Base-by-base conservation (phyloP, 108 stramenopile genomes). In the Fragilariopsis cylindrus region DNA sequence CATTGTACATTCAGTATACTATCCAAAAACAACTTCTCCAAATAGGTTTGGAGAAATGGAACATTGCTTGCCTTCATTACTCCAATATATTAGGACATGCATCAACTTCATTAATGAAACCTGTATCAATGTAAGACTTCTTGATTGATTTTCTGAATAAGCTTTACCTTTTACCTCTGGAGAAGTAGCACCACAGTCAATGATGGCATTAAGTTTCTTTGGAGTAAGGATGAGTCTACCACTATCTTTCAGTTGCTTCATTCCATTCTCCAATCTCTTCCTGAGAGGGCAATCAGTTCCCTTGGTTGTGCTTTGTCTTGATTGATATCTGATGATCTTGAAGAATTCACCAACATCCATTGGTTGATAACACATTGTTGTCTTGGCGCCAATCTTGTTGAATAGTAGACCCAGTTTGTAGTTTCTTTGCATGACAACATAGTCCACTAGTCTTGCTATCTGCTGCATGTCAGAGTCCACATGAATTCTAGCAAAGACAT, bases 331-430 rank as follows among this genome's bases (percentile, higher is more conserved):
- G 16, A 19, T 19, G 5, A 57, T 19, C 56, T 57, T 57, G 56
- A 57, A 57, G 56, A 57, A 57, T 5, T n/a, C 5, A 5, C 56
- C 56, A 5, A 57, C 5, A 12, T 57, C 56, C 56, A 57, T 57
- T 8, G 56, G 56, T 57, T 57, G 56, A 19, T 19, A 57, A 12
- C 56, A 57, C 5, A 19, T 57, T 5, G 56, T 57, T 19, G 56
- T 57, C 56, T 57, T 57, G 56, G 56, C 56, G 4, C 56, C 56
- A 57, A 57, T 57, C 56, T 57, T 57, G 56, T 57, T 57, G 56
- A 5, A 52, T 52, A 11, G 12, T 12, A 52, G 7, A 12, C 50
- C 50, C n/a, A n/a, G n/a, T 52, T 52, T 52, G 12, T 52, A 12
- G 50, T 52, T 7, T 52, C 50, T 12, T n/a, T n/a, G n/a, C n/a